These are phyloP conservation scores for Tylopilus felleus DNA, from an alignment of 768 basidiomycete genomes.

Conservation along the genomic window DNA sequence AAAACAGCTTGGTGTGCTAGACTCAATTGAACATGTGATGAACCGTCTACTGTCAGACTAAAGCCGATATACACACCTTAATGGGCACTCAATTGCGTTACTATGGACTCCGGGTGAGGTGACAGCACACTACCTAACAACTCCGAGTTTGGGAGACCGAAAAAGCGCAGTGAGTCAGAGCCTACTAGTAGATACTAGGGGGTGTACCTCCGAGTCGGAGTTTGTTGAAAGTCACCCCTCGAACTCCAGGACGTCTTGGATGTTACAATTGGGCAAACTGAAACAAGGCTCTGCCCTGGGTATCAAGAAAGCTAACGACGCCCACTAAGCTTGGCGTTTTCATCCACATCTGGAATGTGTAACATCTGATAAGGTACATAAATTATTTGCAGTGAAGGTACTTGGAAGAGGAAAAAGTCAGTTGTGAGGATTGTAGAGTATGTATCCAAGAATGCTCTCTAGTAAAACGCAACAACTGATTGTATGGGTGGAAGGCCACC, in stretches of 20 bases:
- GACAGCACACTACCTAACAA: too few relatives aligned
- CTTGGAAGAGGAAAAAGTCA: conserved; percentile 8
- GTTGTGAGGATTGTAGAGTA: conserved; percentile 12
- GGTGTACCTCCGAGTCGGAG: too few relatives aligned
- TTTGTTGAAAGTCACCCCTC: too few relatives aligned
- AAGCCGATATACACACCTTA: too few relatives aligned
- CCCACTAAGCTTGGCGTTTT: background rate
- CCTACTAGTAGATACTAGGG: too few relatives aligned
- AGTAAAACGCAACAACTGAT: conserved; percentile 4
- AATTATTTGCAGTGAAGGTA: conserved; percentile 28
- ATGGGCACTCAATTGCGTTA: background rate
- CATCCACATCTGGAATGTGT: background rate
- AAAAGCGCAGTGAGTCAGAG: too few relatives aligned
- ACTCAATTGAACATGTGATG: too few relatives aligned
- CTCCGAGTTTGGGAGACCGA: too few relatives aligned
- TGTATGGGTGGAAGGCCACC: background rate
- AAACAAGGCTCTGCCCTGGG: background rate
- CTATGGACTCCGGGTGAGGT: background rate
- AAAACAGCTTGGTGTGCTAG: too few relatives aligned
- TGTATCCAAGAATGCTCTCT: conserved; percentile 24
- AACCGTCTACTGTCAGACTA: too few relatives aligned
- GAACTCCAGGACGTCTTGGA: too few relatives aligned
- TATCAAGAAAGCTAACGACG: background rate
- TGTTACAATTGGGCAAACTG: too few relatives aligned
- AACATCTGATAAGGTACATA: conserved; percentile 20